phyloP scores from a whole-genome alignment of 225 moss, liverwort and hornwort species.

The Physcomitrellopsis africana region DNA sequence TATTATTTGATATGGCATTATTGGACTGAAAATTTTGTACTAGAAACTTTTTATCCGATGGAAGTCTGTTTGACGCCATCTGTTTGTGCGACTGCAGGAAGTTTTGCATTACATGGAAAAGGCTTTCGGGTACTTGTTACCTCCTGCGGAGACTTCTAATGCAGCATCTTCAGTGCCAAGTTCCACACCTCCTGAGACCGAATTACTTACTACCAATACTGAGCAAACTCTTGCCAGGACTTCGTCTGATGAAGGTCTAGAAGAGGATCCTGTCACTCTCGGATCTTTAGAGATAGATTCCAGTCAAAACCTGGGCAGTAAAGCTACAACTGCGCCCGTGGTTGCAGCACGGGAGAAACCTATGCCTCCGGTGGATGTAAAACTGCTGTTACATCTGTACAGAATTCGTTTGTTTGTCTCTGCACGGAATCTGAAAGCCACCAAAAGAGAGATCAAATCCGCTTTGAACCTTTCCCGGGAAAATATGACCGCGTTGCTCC shows the following conservation, averaged over 20 bases:
- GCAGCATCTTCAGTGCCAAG: conserved; percentile 35
- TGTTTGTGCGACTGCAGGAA: conserved; percentile 57
- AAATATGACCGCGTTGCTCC: conserved; percentile 69
- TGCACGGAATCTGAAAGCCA: conserved; percentile 84
- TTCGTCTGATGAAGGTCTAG: conserved; percentile 85
- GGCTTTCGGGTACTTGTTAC: conserved; percentile 86
- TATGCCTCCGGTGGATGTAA: conserved; percentile 78
- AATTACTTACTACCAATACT: conserved; percentile 33
- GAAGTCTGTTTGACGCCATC: conserved; percentile 16
- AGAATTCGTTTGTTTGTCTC: conserved; percentile 87
- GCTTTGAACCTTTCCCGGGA: conserved; percentile 67
- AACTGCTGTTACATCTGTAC: conserved; percentile 87
- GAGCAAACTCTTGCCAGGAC: conserved; percentile 65
- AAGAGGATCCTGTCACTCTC: conserved; percentile 80
- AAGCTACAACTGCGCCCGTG: conserved; percentile 28
- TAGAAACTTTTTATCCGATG: background rate
- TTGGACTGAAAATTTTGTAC: background rate
- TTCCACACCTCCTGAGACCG: conserved; percentile 39
- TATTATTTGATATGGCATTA: background rate
- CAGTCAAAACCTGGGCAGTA: conserved; percentile 35
- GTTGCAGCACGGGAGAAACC: conserved; percentile 64
- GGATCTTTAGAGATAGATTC: conserved; percentile 75
- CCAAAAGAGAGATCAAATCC: conserved; percentile 88
- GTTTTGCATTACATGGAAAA: conserved; percentile 97
- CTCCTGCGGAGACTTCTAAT: conserved; percentile 67